Base-by-base conservation (phyloP, 2,329 filamentous ascomycete genomes). In the Nothophoma quercina region DNA sequence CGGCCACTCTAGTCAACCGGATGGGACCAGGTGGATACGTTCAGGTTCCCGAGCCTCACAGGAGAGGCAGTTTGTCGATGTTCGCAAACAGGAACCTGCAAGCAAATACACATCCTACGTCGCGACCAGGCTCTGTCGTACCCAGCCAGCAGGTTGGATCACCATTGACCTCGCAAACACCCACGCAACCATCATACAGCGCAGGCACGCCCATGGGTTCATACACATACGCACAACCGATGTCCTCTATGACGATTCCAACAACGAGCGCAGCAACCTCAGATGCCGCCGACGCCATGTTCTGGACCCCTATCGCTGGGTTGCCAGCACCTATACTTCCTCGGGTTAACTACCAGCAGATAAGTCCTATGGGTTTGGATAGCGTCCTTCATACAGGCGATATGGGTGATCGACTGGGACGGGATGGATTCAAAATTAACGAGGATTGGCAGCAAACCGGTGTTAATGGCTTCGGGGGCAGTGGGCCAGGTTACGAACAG, bases 281-380 rank as follows among this genome's bases (percentile, higher is more conserved):
- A 2, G 60, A 61, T 19, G 40, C 60, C 1, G 55, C 60, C 18
- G 65, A 69, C 32, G 52, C 58, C 8, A 60, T 69, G 33, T 70
- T 70, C 43, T 68, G 67, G 77, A 75, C 73, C 10, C 76, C 77
- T 0, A 74, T 78, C 10, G 69, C 72, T 1, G 71, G 71, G 2
- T 67, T 77, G 47, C 73, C 69, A 41, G 71, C 74, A 7, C 76
- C 77, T 2, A 69, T 73, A 5, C 41, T 72, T 0, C 64, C 64
- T 1, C 59, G 67, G n/a, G 65, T 54, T 32, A 67, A 49, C 28
- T 66, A 63, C 50, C 55, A 59, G 21, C 63, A 67, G 22, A 51
- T 64, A 12, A 63, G 65, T 15, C 70, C 70, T 3, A 75, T 75
- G 72, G 72, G 70, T 10, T 35, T 74, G 7, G 64, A 69, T n/a